These are phyloP conservation scores for Oxyria digyna DNA, from an alignment of 148 eudicot genomes.

Conservation along the genomic window DNA sequence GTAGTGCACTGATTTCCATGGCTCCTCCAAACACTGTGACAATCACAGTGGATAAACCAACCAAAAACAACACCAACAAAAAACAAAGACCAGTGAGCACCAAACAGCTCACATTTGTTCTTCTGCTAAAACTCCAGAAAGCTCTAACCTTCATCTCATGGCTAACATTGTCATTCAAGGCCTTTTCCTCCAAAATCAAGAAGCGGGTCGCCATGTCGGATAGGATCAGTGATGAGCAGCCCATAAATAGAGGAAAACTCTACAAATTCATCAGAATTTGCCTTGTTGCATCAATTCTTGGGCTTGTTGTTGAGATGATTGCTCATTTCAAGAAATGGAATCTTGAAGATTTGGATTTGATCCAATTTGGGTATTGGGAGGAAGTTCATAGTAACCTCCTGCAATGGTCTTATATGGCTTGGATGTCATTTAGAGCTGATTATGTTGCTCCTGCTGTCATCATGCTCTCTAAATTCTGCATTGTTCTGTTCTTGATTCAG, in stretches of 20 bases:
- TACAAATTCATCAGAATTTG: background rate
- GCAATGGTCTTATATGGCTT: background rate
- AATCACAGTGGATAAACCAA: conserved; percentile 1
- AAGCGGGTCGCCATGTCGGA: background rate
- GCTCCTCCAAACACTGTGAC: conserved; percentile 3
- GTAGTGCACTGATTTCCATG: background rate
- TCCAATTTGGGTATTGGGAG: conserved; percentile 1
- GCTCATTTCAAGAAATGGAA: background rate
- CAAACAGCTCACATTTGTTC: background rate
- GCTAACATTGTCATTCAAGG: background rate
- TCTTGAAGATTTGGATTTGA: background rate
- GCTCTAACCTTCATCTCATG: background rate
- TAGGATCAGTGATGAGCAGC: background rate
- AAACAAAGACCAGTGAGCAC: background rate
- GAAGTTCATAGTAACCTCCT: background rate
- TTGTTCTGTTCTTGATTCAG: background rate
- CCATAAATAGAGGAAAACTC: background rate
- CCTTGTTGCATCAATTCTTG: background rate
- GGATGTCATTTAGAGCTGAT: background rate
- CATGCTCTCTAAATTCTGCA: background rate
- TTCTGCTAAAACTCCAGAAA: background rate
- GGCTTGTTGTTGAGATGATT: background rate
- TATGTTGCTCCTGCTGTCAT: background rate
- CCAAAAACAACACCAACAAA: background rate
- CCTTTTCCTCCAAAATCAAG: background rate